These are phyloP conservation scores for Aspergillus olivimuriae DNA, from an alignment of 495 filamentous ascomycete species.

Conservation along the genomic window DNA sequence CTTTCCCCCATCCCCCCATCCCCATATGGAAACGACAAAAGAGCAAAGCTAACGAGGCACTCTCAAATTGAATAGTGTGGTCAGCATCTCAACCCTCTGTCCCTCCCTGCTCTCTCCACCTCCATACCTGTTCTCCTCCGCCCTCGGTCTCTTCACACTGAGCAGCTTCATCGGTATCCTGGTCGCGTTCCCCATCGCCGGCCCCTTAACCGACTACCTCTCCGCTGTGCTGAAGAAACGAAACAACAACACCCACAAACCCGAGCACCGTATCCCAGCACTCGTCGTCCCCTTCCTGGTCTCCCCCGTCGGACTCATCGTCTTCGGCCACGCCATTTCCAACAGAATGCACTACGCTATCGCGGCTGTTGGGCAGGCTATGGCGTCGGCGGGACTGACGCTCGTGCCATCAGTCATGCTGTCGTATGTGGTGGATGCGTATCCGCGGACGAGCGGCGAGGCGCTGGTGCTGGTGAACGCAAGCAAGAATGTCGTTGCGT, in stretches of 20 bases:
- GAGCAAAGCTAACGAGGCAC: neutral
- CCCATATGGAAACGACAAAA: too few relatives aligned
- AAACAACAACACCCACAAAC: constrained; percentile 20
- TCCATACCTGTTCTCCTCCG: constrained; percentile 26
- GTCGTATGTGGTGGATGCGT: constrained; percentile 28
- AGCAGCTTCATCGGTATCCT: constrained; percentile 27
- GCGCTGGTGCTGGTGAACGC: constrained; percentile 31
- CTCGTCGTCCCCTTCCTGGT: constrained; percentile 25
- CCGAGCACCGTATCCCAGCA: constrained; percentile 26
- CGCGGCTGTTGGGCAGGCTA: constrained; percentile 22
- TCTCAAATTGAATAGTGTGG: constrained; percentile 11
- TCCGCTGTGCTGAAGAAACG: constrained; percentile 24
- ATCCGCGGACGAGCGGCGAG: constrained; percentile 22
- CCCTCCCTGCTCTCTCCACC: constrained; percentile 19
- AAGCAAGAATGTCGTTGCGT: constrained; percentile 36
- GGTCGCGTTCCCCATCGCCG: constrained; percentile 25
- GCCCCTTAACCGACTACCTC: constrained; percentile 24
- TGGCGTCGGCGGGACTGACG: constrained; percentile 18
- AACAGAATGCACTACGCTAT: constrained; percentile 14
- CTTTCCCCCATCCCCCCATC: neutral
- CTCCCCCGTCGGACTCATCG: constrained; percentile 21
- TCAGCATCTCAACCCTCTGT: constrained; percentile 22
- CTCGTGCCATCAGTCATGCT: constrained; percentile 28
- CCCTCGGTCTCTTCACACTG: constrained; percentile 23
- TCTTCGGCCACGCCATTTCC: constrained; percentile 23